Conservation (phyloP, 2,329 filamentous ascomycete species). For the Aspergillus sergii region DNA sequence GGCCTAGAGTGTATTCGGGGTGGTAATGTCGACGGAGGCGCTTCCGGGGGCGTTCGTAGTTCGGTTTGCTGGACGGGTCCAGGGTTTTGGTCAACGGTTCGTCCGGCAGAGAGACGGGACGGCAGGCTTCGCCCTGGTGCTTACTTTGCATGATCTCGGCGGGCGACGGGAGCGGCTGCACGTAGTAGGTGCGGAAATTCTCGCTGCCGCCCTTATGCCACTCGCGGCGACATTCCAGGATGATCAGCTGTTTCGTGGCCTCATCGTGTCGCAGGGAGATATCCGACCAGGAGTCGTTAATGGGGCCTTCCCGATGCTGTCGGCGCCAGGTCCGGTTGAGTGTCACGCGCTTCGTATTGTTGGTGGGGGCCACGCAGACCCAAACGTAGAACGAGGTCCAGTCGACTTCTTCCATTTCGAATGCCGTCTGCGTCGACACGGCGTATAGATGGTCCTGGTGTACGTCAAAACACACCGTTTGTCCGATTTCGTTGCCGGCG, state of each 20-base stretch:
- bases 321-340: constrained; percentile 65
- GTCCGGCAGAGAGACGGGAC: constrained; percentile 24
- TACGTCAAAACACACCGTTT: constrained; percentile 72
- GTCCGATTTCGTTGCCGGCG: constrained; percentile 66
- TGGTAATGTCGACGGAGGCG: constrained; percentile 44
- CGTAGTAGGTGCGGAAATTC: constrained; percentile 69
- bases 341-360: constrained; percentile 39
- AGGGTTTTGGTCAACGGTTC: constrained; percentile 33
- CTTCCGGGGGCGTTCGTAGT: constrained; percentile 39
- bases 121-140: constrained; percentile 11
- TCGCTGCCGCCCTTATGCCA: constrained; percentile 62
- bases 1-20: constrained; percentile 37
- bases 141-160: constrained; percentile 26
- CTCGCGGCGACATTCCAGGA: constrained; percentile 71
- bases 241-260: constrained; percentile 57
- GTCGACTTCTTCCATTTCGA: constrained; percentile 64
- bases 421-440: constrained; percentile 66
- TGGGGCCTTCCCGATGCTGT: constrained; percentile 68
- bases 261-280: constrained; percentile 66
- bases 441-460: constrained; percentile 68
- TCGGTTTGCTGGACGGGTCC: constrained; percentile 30
- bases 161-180: constrained; percentile 40
- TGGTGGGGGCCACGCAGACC: constrained; percentile 60
- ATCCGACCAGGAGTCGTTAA: constrained; percentile 74
- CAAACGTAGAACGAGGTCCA: constrained; percentile 72